Percentiles rank a stretch among this genome's conserved stretches.
Conservation (phyloP, 768 basidiomycete species). For the Lactifluus pinguis region DNA sequence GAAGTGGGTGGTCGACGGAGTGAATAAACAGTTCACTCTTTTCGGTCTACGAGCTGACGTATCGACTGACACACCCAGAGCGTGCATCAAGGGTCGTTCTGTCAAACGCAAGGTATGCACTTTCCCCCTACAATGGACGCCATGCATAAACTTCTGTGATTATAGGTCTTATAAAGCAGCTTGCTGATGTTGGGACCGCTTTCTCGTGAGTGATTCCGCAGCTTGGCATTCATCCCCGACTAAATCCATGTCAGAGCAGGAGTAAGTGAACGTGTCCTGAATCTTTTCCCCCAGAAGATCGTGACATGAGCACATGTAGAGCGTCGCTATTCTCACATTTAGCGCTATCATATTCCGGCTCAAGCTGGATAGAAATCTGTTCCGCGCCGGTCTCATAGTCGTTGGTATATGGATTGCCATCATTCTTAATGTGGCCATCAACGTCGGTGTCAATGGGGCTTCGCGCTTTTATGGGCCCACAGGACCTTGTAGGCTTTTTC, state of each 20-base stretch:
- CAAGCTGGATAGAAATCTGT: slow-evolving; percentile 24
- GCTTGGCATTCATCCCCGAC: neutral
- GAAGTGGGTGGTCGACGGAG: slow-evolving; percentile 28
- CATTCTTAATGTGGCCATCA: slow-evolving; percentile 33
- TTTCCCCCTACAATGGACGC: neutral
- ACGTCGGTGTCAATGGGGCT: slow-evolving; percentile 28
- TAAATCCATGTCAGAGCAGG: slow-evolving; percentile 3
- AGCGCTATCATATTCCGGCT: slow-evolving; percentile 30
- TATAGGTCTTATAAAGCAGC: slow-evolving; percentile 15
- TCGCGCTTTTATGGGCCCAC: slow-evolving; percentile 34
- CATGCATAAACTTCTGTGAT: neutral
- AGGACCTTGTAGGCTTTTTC: slow-evolving; percentile 30
- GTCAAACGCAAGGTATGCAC: slow-evolving; percentile 13
- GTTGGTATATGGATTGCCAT: slow-evolving; percentile 33
- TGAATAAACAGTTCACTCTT: slow-evolving; percentile 18
- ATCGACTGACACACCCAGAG: neutral
- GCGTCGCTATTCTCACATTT: slow-evolving; percentile 35
- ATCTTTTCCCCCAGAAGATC: neutral
- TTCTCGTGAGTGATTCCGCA: slow-evolving; percentile 13
- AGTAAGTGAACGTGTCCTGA: neutral
- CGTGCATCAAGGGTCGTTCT: slow-evolving; percentile 2
- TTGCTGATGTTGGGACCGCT: slow-evolving; percentile 17
- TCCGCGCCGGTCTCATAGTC: slow-evolving; percentile 28
- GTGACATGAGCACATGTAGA: slow-evolving; percentile 15
- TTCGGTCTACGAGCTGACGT: neutral